Conservation (phyloP, 306 rosid species). For the Cucurbita moschata region DNA sequence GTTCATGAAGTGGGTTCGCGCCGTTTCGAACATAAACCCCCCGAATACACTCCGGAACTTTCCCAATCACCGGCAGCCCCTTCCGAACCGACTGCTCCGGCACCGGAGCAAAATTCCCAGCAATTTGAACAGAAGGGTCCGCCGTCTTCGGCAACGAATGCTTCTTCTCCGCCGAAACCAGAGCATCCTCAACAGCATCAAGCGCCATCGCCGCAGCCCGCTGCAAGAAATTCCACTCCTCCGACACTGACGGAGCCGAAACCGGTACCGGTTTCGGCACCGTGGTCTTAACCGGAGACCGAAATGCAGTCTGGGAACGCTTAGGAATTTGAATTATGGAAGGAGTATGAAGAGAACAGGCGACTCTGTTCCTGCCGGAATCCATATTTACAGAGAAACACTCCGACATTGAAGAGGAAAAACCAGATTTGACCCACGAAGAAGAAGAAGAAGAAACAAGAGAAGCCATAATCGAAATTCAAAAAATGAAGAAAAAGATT, state of each 20-base stretch:
- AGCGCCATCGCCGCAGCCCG: constrained; percentile 43
- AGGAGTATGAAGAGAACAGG: constrained; percentile 48
- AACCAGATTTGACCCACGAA: background rate
- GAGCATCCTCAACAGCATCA: constrained; percentile 41
- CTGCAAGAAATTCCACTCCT: constrained; percentile 41
- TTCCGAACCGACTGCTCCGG: constrained; percentile 39
- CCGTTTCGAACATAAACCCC: constrained; percentile 89
- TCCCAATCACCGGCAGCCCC: constrained; percentile 35
- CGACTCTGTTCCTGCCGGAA: background rate
- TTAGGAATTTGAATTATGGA: constrained; percentile 35
- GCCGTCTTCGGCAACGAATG: constrained; percentile 74
- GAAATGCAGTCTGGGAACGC: constrained; percentile 12
- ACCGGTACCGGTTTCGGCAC: background rate
- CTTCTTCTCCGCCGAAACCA: constrained; percentile 34
- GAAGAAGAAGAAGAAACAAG: background rate
- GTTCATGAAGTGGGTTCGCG: constrained; percentile 79
- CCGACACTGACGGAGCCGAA: background rate
- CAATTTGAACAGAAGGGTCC: constrained; percentile 79
- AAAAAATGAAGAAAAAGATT: background rate
- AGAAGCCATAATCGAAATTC: background rate
- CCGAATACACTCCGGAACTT: constrained; percentile 55
- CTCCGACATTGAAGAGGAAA: background rate
- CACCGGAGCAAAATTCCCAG: constrained; percentile 90
- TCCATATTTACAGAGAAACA: constrained; percentile 8
- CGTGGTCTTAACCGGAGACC: background rate